Conservation (phyloP, 345 rosid species). For the Rubroshorea leprosula region DNA sequence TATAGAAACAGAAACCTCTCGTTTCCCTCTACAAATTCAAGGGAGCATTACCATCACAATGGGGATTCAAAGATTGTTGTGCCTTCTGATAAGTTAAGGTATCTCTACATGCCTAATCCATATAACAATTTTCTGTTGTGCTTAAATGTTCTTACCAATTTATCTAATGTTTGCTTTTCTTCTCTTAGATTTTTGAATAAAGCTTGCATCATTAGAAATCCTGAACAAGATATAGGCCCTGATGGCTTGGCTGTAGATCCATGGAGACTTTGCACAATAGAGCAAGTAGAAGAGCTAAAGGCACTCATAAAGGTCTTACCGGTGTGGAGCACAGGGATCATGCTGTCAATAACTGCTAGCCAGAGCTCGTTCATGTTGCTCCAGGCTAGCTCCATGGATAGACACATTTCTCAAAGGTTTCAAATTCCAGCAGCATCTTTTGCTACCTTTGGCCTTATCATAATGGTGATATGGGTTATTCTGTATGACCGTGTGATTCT, state of each 20-base stretch:
- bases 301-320: conserved; percentile 61
- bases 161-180: conserved; percentile 13
- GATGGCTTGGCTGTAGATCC: conserved; percentile 63
- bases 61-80: conserved; percentile 39
- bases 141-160: neutral
- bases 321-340: conserved; percentile 68
- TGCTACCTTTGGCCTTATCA: conserved; percentile 40
- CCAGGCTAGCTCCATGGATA: conserved; percentile 69
- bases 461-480: conserved; percentile 46
- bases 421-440: conserved; percentile 76
- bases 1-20: conserved; percentile 42
- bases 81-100: conserved; percentile 56
- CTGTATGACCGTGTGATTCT: conserved; percentile 64
- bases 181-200: conserved; percentile 58
- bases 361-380: conserved; percentile 58
- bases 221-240: conserved; percentile 36
- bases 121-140: neutral
- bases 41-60: conserved; percentile 36
- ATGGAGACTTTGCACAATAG: conserved; percentile 71
- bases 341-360: conserved; percentile 51
- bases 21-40: conserved; percentile 34
- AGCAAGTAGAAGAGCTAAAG: conserved; percentile 80
- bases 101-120: conserved; percentile 3
- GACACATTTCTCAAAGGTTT: conserved; percentile 52
- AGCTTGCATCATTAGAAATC: conserved; percentile 53